Conservation (phyloP, 257 asterid genomes). For the Cynanchum wilfordii region DNA sequence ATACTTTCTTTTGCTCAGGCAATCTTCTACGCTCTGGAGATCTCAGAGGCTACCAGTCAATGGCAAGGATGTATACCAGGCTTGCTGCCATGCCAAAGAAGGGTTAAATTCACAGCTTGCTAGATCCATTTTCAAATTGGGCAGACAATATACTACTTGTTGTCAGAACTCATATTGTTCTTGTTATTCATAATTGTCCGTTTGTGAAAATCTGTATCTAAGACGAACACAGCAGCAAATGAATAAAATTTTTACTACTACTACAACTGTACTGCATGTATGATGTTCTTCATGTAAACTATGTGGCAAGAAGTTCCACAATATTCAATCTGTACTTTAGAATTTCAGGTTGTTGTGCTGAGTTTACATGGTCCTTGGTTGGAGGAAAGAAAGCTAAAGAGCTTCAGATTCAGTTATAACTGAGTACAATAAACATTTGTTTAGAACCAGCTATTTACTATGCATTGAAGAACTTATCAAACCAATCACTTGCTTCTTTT, state of each 20-base stretch:
- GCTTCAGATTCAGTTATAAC: too few species aligned
- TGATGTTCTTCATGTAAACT: background rate
- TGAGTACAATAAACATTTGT: background rate
- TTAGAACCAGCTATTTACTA: background rate
- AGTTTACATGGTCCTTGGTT: background rate
- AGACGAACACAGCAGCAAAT: background rate
- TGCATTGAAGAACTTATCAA: constrained; percentile 31
- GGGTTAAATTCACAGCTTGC: constrained; percentile 37
- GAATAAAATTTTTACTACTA: background rate
- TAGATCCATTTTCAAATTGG: background rate
- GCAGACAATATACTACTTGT: background rate
- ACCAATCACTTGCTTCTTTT: constrained; percentile 68
- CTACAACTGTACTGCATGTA: background rate
- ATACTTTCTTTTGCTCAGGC: constrained; percentile 34
- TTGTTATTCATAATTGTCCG: background rate
- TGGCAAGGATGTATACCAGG: constrained; percentile 97
- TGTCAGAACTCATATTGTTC: background rate
- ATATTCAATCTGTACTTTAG: background rate
- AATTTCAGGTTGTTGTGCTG: background rate
- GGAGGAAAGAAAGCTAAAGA: background rate
- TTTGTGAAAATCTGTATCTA: background rate
- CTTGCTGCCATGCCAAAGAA: constrained; percentile 98
- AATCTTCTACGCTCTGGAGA: constrained; percentile 96
- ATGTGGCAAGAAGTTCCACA: background rate
- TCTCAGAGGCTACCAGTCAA: constrained; percentile 81